Evolutionary conservation across 2,329 filamentous ascomycete genomes (phyloP).

Genomic region (Aspergillus clavatus): DNA sequence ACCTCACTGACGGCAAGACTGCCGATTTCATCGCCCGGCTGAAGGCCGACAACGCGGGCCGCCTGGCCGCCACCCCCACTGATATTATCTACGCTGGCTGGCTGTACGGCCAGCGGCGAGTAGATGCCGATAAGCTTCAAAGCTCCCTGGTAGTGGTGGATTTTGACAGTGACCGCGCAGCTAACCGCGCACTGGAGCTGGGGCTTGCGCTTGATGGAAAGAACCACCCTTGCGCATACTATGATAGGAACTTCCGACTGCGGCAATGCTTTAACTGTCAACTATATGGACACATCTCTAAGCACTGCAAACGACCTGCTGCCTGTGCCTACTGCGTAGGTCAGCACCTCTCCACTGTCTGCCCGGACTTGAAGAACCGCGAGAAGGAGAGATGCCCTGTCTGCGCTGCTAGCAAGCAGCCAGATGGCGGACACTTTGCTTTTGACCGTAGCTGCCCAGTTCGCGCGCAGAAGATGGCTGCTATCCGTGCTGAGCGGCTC

Average conservation of each 20-base stretch:
- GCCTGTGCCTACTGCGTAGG: background rate
- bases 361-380: background rate
- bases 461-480: background rate
- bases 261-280: constrained; percentile 1
- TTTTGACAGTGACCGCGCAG: background rate
- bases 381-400: background rate
- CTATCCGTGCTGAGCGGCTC: background rate
- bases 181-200: background rate
- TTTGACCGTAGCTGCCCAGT: background rate
- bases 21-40: background rate
- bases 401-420: background rate
- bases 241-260: background rate
- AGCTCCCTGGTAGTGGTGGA: background rate
- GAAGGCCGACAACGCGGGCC: background rate
- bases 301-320: background rate
- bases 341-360: background rate
- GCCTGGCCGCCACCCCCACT: background rate
- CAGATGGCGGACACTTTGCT: background rate
- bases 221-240: background rate
- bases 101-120: background rate
- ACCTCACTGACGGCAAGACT: background rate
- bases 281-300: background rate
- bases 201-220: background rate
- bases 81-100: background rate
- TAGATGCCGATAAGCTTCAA: background rate